Base-by-base conservation (phyloP, 2,329 filamentous ascomycete species). In the Colletotrichum sp. region DNA sequence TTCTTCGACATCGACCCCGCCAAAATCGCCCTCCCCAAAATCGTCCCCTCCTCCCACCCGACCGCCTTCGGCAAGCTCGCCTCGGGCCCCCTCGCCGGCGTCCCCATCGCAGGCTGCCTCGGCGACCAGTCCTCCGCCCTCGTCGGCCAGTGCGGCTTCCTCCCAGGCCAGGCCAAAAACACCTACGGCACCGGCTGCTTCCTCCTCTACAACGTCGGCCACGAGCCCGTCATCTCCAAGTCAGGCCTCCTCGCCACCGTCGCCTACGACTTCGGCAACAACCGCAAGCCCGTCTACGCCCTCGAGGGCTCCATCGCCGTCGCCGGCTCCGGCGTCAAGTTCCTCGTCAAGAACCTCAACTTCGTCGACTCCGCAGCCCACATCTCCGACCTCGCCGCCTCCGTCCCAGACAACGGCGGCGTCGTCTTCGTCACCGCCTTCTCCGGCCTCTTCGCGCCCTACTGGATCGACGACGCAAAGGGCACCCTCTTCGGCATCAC, bases 401-500 rank as follows among this genome's bases (percentile, higher is more conserved):
- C 86, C 0, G 90, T 92, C 9, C 80, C 86, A 4, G 94, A 98
- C 83, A 98, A 94, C 77, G 96, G 95, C 71, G 96, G 96, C 9
- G 93, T 96, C 71, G 92, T 96, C 21, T 93, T 98, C 80, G 96
- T 98, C 76, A 98, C 96, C 4, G 96, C 96, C 2, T 98, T 98
- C 83, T 96, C 94, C 83, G 96, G 96, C 70, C 90, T 98, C 4
- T 98, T 98, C 82, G 96, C 96, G 1, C 96, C 96, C 0, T 98
- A 98, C 85, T 98, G 96, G 96, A 96, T 98, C 77, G 95, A 98
- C 82, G 95, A 98, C 85, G 95, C 95, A 24, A 94, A 96, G 83
- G 96, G 96, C 75, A 98, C 96, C 7, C 92, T 97, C 72, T 96
- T 96, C 80, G 95, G 95, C 64, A 93, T 98, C 78, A 97, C 95